Evolutionary conservation across 805 yeast genomes (phyloP).

Genomic region (Saturnispora zaruensis): DNA sequence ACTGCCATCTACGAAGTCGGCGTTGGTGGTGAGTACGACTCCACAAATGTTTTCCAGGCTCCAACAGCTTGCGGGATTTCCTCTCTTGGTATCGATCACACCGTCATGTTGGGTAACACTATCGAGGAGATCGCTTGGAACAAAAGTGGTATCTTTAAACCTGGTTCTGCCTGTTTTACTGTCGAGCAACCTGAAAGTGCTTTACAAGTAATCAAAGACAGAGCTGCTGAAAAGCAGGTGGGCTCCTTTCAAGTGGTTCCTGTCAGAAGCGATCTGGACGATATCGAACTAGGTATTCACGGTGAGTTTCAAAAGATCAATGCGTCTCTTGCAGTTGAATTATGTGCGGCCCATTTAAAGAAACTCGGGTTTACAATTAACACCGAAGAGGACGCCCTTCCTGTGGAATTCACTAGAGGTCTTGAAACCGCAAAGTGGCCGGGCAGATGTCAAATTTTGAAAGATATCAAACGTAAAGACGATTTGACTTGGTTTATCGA

Average conservation of each 20-base stretch:
- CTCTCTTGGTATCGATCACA: conserved; percentile 87
- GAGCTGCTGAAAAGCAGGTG: conserved; percentile 58
- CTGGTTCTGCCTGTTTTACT: conserved; percentile 55
- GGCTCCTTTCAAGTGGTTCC: conserved; percentile 46
- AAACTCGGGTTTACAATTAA: conserved; percentile 37
- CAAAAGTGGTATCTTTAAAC: conserved; percentile 86
- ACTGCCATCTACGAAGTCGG: conserved; percentile 97
- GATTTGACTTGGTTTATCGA: conserved; percentile 74
- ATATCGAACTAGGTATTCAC: conserved; percentile 56
- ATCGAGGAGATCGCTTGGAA: conserved; percentile 91
- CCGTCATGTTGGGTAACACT: conserved; percentile 76
- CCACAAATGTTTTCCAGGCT: conserved; percentile 76
- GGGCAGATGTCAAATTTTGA: conserved; percentile 83
- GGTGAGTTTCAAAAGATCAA: conserved; percentile 81
- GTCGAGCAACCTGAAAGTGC: conserved; percentile 49
- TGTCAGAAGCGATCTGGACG: conserved; percentile 31
- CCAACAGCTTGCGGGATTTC: conserved; percentile 85
- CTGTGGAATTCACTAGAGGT: conserved; percentile 48
- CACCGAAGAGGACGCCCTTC: conserved; percentile 28
- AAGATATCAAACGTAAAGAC: conserved; percentile 30
- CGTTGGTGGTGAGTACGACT: conserved; percentile 95
- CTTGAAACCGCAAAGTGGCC: conserved; percentile 73
- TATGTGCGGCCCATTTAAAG: conserved; percentile 54
- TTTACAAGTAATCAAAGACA: conserved; percentile 44
- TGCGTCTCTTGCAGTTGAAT: conserved; percentile 77